Evolutionary conservation across 164 flowering plant species (phyloP), one percentile per base, ranked within the genome.

Genomic region (Umbilicus rupestris): DNA sequence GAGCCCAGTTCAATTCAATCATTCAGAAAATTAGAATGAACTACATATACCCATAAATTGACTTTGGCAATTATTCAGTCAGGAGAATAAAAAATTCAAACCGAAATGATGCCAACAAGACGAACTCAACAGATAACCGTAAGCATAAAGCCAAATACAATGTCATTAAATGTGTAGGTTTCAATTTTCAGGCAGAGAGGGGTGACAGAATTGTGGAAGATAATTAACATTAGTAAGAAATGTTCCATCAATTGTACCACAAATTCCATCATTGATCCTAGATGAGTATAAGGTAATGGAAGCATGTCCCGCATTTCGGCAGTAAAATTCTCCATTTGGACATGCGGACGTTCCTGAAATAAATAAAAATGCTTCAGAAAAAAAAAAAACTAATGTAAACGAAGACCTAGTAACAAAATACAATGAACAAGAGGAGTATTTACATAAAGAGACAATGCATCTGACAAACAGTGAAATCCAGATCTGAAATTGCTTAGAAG

Each of bases 331-430:
- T 35, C 92, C 97, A 71, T 66, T 75, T 4, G 97, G 91, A 72
- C 99, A 94, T 7, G 99, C 99, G 0, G 99, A 88, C 67, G 97
- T 91, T 66, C 99, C 98, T 90, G 81, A 77, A 69, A 26, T 42
- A 58, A 50, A 76, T 10, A 70, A 19, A 33, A 7, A 11, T 5
- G 7, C 37, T 14, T 39, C 44, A n/a, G 55, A 62, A 62, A n/a
- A 17, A 22, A 14, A 16, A 62, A n/a, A 17, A 22, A 14, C 2
- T 1, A 30, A 47, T 16, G 14, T 37, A 37, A 42, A 30, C 14
- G 7, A 57, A 57, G 17, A 58, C 44, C n/a, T 17, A 55, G 16
- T 2, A 10, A 30, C 29, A 7, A 26, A 35, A 35, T 35, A 3
- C 6, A 35, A 35, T 35, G 37, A 35, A 35, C 37, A 35, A 7